Percentiles rank a stretch among this genome's conserved stretches.
Conservation (phyloP, 2,329 filamentous ascomycete genomes). For the Peltaster fructicola region DNA sequence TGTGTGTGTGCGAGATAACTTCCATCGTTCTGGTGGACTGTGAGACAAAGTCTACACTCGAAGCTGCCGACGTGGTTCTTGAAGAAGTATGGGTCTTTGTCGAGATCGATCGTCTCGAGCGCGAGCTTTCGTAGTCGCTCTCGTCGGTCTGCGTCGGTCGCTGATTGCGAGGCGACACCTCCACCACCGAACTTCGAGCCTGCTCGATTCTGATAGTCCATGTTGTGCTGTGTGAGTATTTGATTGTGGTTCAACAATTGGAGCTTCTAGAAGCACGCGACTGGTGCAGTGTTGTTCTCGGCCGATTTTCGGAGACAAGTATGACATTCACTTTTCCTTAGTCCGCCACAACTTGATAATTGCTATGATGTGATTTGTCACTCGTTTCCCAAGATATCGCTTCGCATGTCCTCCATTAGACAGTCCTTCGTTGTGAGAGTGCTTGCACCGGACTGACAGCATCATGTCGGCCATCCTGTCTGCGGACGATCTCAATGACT, state of each 20-base stretch:
- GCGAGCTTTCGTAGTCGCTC: slow-evolving; percentile 96
- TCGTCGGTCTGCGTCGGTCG: slow-evolving; percentile 90
- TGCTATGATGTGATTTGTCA: too few species aligned
- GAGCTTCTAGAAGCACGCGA: too few species aligned
- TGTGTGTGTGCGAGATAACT: slow-evolving; percentile 98
- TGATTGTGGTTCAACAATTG: too few species aligned
- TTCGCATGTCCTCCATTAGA: too few species aligned
- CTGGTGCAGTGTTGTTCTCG: too few species aligned
- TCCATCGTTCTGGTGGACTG: slow-evolving; percentile 96
- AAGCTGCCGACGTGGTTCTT: slow-evolving; percentile 98
- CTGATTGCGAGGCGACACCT: slow-evolving; percentile 81
- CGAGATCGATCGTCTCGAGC: slow-evolving; percentile 95
- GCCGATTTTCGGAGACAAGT: too few species aligned
- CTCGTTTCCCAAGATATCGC: too few species aligned
- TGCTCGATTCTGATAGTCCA: slow-evolving; percentile 57
- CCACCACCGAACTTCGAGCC: slow-evolving; percentile 97
- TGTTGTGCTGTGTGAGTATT: slow-evolving; percentile 5
- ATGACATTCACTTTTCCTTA: too few species aligned
- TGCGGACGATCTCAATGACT: slow-evolving; percentile 93
- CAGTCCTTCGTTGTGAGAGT: too few species aligned
- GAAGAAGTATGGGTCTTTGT: slow-evolving; percentile 99
- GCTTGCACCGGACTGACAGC: too few species aligned
- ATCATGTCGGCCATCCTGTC: slow-evolving; percentile 93
- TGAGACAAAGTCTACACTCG: slow-evolving; percentile 91
- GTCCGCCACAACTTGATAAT: too few species aligned